Evolutionary conservation across 1,284 basidiomycete species (phyloP).

Genomic region (Boletus holoroseus): DNA sequence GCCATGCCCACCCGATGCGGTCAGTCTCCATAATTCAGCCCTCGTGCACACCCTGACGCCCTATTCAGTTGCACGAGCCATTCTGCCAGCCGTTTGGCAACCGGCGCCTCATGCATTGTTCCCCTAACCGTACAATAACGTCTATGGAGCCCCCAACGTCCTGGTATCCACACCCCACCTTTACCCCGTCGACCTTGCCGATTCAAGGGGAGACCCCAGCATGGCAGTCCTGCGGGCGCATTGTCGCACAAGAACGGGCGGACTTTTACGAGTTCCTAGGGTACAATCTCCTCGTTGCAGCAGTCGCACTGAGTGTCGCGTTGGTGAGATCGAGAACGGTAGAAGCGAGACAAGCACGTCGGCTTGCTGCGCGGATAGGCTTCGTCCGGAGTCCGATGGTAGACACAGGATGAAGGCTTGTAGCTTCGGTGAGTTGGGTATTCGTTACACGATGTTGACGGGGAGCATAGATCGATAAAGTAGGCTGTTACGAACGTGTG

Average conservation of each 20-base stretch:
- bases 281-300: slow-evolving; percentile 70
- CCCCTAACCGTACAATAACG: slow-evolving; percentile 35
- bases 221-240: slow-evolving; percentile 87
- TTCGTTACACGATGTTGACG: background rate
- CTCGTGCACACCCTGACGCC: slow-evolving; percentile 9
- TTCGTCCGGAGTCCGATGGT: slow-evolving; percentile 34
- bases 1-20: slow-evolving; percentile 74
- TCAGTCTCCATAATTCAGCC: slow-evolving; percentile 37
- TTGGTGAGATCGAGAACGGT: slow-evolving; percentile 64
- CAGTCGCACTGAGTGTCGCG: slow-evolving; percentile 59
- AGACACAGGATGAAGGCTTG: slow-evolving; percentile 7
- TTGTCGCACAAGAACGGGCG: slow-evolving; percentile 66
- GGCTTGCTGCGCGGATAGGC: slow-evolving; percentile 80
- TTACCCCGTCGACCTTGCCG: slow-evolving; percentile 17
- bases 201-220: slow-evolving; percentile 66
- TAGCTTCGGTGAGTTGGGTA: slow-evolving; percentile 7
- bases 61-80: slow-evolving; percentile 66
- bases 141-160: slow-evolving; percentile 14
- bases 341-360: slow-evolving; percentile 68
- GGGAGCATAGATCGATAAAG: background rate
- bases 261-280: slow-evolving; percentile 87
- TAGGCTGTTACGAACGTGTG: slow-evolving; percentile 1
- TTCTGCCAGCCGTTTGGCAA: slow-evolving; percentile 91
- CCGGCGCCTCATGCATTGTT: slow-evolving; percentile 77
- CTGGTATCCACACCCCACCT: slow-evolving; percentile 20